These are phyloP conservation scores for Penicillium sclerotigenum DNA, from an alignment of 2,329 filamentous ascomycete species.

Conservation along the genomic window DNA sequence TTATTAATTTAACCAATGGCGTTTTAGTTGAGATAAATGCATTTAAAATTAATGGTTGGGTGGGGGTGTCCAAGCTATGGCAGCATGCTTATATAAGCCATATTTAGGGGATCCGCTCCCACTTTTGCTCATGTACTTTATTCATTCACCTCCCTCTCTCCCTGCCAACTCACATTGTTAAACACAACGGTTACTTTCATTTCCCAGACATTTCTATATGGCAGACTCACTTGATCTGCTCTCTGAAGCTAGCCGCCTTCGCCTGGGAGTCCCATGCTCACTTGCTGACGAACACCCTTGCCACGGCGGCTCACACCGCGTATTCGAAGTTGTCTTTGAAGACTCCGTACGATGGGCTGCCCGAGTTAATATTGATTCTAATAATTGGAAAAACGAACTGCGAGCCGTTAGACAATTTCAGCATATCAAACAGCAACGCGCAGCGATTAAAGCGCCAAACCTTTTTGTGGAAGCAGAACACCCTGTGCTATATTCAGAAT, in stretches of 20 bases:
- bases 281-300: not conserved
- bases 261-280: slow-evolving; percentile 2
- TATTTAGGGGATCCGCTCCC: no score
- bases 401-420: not conserved
- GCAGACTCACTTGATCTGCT: no score
- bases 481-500: slow-evolving; percentile 10
- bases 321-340: slow-evolving; percentile 8
- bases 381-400: slow-evolving; percentile 6
- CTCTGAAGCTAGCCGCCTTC: slow-evolving; percentile 4
- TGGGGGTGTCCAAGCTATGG: no score
- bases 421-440: slow-evolving; percentile 1
- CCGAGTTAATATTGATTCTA: not conserved
- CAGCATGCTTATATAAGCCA: no score
- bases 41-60: no score
- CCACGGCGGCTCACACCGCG: slow-evolving; percentile 4
- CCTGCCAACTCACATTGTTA: no score
- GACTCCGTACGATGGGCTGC: slow-evolving; percentile 9
- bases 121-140: no score
- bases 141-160: no score
- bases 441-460: not conserved
- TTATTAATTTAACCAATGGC: no score
- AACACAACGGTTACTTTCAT: no score
- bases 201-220: no score
- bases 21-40: no score
- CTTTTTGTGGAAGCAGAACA: not conserved